These are phyloP conservation scores for Conticribra guillardii DNA, from an alignment of 108 stramenopile species.

Conservation along the genomic window DNA sequence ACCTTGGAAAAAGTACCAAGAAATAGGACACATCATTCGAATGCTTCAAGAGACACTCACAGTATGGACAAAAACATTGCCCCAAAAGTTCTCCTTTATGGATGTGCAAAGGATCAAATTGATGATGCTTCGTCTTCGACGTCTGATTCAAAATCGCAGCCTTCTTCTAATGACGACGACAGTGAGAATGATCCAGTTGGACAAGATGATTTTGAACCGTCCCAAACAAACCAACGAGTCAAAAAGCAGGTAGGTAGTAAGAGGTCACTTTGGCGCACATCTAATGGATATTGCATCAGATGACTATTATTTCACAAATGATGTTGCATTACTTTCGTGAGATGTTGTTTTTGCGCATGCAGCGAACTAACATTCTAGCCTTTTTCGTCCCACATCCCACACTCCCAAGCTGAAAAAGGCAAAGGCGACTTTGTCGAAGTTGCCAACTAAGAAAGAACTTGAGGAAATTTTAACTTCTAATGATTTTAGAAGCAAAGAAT, in stretches of 20 bases:
- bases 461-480: slow-evolving; percentile 34
- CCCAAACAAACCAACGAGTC: slow-evolving; percentile 31
- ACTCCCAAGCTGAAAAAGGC: too few relatives aligned
- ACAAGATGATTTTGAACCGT: slow-evolving; percentile 10
- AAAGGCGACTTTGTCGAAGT: neutral
- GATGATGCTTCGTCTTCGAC: neutral
- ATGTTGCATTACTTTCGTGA: too few relatives aligned
- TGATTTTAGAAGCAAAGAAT: slow-evolving; percentile 6
- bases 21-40: neutral
- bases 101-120: neutral
- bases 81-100: slow-evolving; percentile 42
- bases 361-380: too few relatives aligned
- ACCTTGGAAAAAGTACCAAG: neutral
- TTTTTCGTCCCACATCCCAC: too few relatives aligned
- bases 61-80: neutral
- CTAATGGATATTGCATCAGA: too few relatives aligned
- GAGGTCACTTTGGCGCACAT: too few relatives aligned
- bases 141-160: slow-evolving; percentile 9
- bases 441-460: slow-evolving; percentile 5
- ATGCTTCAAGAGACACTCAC: neutral
- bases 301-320: too few relatives aligned
- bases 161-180: slow-evolving; percentile 17
- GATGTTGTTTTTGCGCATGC: too few relatives aligned
- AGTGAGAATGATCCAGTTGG: neutral
- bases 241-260: too few relatives aligned